Evolutionary conservation across 2,329 filamentous ascomycete genomes (phyloP), one percentile per base, ranked within the genome.

Genomic region (Hirsutella rhossiliensis): DNA sequence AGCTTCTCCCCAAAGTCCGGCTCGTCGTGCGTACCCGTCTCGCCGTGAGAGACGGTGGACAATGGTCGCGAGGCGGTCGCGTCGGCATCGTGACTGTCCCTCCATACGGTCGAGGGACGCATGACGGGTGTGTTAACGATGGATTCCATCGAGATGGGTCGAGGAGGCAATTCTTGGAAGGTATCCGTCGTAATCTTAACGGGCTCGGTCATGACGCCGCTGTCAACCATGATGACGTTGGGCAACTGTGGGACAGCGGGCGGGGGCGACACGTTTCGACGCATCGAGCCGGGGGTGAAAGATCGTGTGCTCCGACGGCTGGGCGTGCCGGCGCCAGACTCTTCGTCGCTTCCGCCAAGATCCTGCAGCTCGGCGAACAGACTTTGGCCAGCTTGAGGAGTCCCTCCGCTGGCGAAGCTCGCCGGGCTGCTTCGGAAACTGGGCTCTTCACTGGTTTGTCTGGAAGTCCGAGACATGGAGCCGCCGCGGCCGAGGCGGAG

Each of bases 331-430:
- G 65, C 71, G 17, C 68, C 69, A 43, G 84, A 81, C 48, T 83
- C 82, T 47, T 87, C 84, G 49, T 87, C 85, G 52, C 84, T 82
- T 50, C 79, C 78, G 48, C 78, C 82, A 38, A 96, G 68, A 51
- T 87, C 86, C 43, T 84, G 87, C 37, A 98, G 74, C 62, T 98
- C 92, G 36, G 88, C 88, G 59, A 92, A 94, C 42, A 98, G 70
- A 56, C 84, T 97, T 67, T 95, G 86, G 15, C 78, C 64, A 38
- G 63, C 61, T 45, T 73, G 66, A 11, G 76, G 68, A 3, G 73
- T 76, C 49, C 68, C 73, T 52, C 69, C 72, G 47, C 67, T 71
- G 17, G 62, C 65, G 49, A 73, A 69, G 56, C 76, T 78, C 41
- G 72, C 71, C 17, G 76, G 79, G 48, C 79, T 84, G 56, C 75